Evolutionary conservation across 805 yeast genomes (phyloP), one percentile per base, ranked within the genome.

Genomic region (Myxozyma neglecta): DNA sequence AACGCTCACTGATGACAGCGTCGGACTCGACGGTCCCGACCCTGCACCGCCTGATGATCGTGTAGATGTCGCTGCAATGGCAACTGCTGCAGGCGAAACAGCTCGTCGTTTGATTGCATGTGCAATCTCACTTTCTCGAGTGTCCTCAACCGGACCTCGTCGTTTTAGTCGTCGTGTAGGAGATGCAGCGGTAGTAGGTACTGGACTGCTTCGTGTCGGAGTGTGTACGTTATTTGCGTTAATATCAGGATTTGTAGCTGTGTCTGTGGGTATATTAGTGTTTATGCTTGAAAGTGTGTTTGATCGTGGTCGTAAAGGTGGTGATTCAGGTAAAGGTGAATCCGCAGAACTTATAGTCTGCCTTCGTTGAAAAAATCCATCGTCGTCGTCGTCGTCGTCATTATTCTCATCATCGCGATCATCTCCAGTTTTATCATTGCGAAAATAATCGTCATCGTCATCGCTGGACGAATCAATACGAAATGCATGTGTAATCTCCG

Each of bases 401-500:
- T 49, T 53, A 29, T 43, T 52, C 9, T 39, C 53, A 11, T 59
- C 53, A 1, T 36, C 51, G n/a, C 53, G 55, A 11, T 53, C 56
- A n/a, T 56, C 61, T 11, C 56, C 61, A 18, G 29, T 2, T 24
- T 24, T 24, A 24, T 24, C 29, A 24, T 24, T 24, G 29, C 29
- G 29, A 24, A 24, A 24, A 24, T 54, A 62, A 2, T 57, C 58
- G 11, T 64, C 66, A 18, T 62, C 63, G 40, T 61, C 60, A 18
- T 64, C 66, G 11, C 49, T 56, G 13, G 49, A 47, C 13, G 16
- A 35, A 39, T 24, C 55, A 1, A 55, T 66, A 20, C 68, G 46
- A n/a, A 68, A 57, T 24, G 70, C 61, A 52, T 57, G 40, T 34
- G 70, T 67, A 24, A 67, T 65, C 16, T 67, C 70, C 1, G 70